Base-by-base conservation (phyloP, 2,329 filamentous ascomycete genomes). In the Botrytis deweyae region DNA sequence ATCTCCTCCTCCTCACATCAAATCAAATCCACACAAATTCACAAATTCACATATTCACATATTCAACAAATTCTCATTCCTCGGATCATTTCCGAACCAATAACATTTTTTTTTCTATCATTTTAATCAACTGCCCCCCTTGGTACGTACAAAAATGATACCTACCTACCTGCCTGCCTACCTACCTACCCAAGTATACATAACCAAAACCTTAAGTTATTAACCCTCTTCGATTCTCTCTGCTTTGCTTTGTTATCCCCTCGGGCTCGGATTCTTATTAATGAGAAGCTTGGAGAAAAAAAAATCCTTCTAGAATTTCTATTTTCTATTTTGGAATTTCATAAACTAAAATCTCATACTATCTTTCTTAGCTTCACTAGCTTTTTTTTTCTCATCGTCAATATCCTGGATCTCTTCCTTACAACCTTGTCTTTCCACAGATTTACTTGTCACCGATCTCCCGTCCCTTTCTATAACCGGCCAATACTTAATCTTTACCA, bases 71-170 rank as follows among this genome's bases (percentile, higher is more conserved):
- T 58, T 42, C 46, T 52, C 62, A 52, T 65, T 52, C 62, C 61
- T 72, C 61, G 46, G 70, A 66, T 72, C 70, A 38, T 58, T 66
- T 66, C 61, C 61, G 70, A 64, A n/a, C 61, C 61, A 72, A 25
- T 72, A 66, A 18, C 14, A 18, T 4, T 29, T 29, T 55, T 55
- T 55, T 33, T 66, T 20, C 42, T 3, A 49, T 72, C 62, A 42
- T 33, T 52, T 42, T 49, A 25, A 64, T 38, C 67, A 70, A 61
- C 52, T 61, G 52, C 46, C 52, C 14, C 52, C 52, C 52, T 68
- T 55, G 49, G 65, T 68, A 68, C 49, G 65, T 68, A 68, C 49
- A 38, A 52, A 52, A 44, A 12, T 9, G 52, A 55, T 55, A 55
- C 52, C 52, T 29, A 29, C 52, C 52, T 5, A 65, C 33, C 33